Evolutionary conservation across 345 rosid genomes (phyloP).

Genomic region (Balakata baccata): DNA sequence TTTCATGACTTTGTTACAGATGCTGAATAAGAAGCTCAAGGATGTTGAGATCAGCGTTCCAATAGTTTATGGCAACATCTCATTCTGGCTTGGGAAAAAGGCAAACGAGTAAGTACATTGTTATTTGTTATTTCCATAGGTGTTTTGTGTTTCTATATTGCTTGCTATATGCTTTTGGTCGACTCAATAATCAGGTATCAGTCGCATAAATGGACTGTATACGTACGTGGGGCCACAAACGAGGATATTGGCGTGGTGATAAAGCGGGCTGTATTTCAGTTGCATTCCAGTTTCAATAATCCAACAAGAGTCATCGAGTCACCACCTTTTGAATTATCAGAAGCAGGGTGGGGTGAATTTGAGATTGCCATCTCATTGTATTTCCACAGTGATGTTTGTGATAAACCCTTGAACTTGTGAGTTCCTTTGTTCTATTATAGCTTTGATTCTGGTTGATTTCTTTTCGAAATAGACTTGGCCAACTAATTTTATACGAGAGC

Average conservation of each 20-base stretch:
- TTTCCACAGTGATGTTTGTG: conserved; percentile 35
- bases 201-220: conserved; percentile 34
- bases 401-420: conserved; percentile 33
- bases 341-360: conserved; percentile 38
- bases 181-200: conserved; percentile 25
- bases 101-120: conserved; percentile 65
- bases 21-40: conserved; percentile 52
- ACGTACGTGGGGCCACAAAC: conserved; percentile 34
- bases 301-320: conserved; percentile 32
- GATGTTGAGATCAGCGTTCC: conserved; percentile 72
- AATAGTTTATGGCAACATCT: conserved; percentile 63
- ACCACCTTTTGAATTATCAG: conserved; percentile 35
- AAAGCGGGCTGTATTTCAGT: conserved; percentile 36
- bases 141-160: background rate
- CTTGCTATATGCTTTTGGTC: conserved; percentile 7
- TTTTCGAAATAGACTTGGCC: background rate
- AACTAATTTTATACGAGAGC: background rate
- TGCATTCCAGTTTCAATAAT: conserved; percentile 36
- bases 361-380: conserved; percentile 35
- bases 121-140: background rate
- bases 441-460: background rate
- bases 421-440: background rate
- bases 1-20: conserved; percentile 28
- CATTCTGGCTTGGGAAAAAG: conserved; percentile 82
- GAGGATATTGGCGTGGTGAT: conserved; percentile 33